phyloP scores from a whole-genome alignment of 2,329 filamentous ascomycete genomes.

The Alternaria longipes region DNA sequence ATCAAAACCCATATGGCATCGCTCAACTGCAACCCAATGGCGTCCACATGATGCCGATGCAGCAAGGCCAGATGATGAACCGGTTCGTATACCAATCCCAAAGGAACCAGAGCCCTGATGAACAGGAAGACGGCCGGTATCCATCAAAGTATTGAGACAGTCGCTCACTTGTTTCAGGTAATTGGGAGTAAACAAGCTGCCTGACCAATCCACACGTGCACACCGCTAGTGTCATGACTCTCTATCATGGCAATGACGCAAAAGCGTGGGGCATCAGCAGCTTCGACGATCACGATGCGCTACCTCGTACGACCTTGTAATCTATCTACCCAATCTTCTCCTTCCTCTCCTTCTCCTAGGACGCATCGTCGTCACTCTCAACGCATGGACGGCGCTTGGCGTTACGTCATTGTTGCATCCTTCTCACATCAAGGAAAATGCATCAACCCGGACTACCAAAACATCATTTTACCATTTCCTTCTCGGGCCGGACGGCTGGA shows the following conservation, averaged over 20 bases:
- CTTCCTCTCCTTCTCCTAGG: constrained; percentile 29
- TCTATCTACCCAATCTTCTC: constrained; percentile 37
- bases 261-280: constrained; percentile 14
- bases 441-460: constrained; percentile 17
- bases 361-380: constrained; percentile 32
- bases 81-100: constrained; percentile 47
- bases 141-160: constrained; percentile 34
- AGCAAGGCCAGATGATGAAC: constrained; percentile 50
- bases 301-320: constrained; percentile 40
- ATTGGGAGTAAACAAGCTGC: constrained; percentile 31
- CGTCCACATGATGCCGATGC: constrained; percentile 54
- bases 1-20: constrained; percentile 61
- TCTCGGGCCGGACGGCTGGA: constrained; percentile 19
- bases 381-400: constrained; percentile 45
- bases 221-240: constrained; percentile 20
- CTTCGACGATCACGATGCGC: constrained; percentile 19
- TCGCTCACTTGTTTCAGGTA: constrained; percentile 45
- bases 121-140: constrained; percentile 41
- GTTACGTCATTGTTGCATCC: constrained; percentile 36
- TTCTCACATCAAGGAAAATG: constrained; percentile 24
- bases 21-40: constrained; percentile 54
- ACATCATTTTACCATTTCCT: constrained; percentile 27
- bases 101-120: constrained; percentile 31
- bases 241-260: constrained; percentile 8
- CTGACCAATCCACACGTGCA: constrained; percentile 17